Evolutionary conservation across 805 yeast genomes (phyloP).

Genomic region (Zygotorulaspora sp.): DNA sequence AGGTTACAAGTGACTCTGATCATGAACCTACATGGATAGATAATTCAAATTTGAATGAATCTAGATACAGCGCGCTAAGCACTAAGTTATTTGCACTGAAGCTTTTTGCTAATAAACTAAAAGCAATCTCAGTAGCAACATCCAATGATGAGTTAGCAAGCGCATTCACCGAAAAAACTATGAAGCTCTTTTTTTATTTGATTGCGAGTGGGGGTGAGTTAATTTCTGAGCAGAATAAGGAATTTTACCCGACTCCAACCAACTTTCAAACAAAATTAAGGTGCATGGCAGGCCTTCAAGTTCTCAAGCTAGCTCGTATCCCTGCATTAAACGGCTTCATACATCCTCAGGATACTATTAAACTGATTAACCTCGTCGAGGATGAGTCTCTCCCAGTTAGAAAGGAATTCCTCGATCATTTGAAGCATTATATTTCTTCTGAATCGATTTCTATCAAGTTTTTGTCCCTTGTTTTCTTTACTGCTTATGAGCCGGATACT

Average conservation of each 20-base stretch:
- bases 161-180: conserved; percentile 54
- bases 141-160: conserved; percentile 39
- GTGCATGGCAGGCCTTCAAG: conserved; percentile 58
- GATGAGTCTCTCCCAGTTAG: conserved; percentile 64
- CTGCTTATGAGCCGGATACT: conserved; percentile 69
- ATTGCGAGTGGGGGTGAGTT: conserved; percentile 79
- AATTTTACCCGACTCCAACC: conserved; percentile 57
- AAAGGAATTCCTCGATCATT: conserved; percentile 41
- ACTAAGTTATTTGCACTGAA: conserved; percentile 52
- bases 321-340: conserved; percentile 51
- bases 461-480: conserved; percentile 61
- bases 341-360: conserved; percentile 47
- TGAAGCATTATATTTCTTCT: conserved; percentile 49
- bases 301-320: conserved; percentile 59
- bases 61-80: conserved; percentile 35
- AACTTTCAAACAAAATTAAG: conserved; percentile 58
- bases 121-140: conserved; percentile 32
- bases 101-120: conserved; percentile 56
- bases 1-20: conserved; percentile 31
- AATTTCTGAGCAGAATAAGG: conserved; percentile 40
- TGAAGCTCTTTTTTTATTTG: conserved; percentile 61
- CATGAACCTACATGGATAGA: conserved; percentile 44
- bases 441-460: conserved; percentile 60
- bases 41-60: conserved; percentile 41
- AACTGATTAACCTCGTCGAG: conserved; percentile 55